A percentile compares a stretch with the other conserved stretches of the same genome.
Evolutionary conservation across 1,139 yeast genomes (phyloP).

Genomic region (Williopsis jadinii): DNA sequence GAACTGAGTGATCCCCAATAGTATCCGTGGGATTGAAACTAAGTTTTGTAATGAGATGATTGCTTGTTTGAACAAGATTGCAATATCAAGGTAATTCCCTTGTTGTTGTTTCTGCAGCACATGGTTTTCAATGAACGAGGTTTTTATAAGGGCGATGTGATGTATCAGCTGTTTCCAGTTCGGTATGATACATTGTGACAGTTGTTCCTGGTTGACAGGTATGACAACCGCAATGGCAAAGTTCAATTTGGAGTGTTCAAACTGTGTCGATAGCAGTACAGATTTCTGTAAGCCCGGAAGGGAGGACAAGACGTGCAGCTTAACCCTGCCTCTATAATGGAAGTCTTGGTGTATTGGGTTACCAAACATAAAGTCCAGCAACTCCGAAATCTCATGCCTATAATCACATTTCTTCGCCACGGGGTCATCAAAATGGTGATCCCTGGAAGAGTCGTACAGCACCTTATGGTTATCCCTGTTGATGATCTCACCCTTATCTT

Average conservation of each 20-base stretch:
- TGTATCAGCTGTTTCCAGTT: conserved; percentile 15
- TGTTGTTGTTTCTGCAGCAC: conserved; percentile 4
- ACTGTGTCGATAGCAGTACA: conserved; percentile 15
- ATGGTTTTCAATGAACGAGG: conserved; percentile 16
- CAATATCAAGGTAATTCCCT: conserved; percentile 15
- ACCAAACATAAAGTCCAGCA: conserved; percentile 20
- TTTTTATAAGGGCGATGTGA: conserved; percentile 11
- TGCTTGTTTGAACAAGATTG: conserved; percentile 23
- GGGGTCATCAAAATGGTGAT: conserved; percentile 14
- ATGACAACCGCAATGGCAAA: conserved; percentile 18
- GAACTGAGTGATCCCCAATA: conserved; percentile 25
- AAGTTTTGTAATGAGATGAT: conserved; percentile 24
- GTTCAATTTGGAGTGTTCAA: conserved; percentile 9
- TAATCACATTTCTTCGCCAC: conserved; percentile 5
- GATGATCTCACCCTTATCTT: conserved; percentile 30
- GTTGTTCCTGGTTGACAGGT: conserved; percentile 9
- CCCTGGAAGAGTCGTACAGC: conserved; percentile 25
- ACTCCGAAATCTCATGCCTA: conserved; percentile 20
- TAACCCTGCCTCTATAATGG: conserved; percentile 10
- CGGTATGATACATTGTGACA: conserved; percentile 13
- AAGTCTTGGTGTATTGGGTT: conserved; percentile 22
- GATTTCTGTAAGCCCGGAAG: conserved; percentile 11
- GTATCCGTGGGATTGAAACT: conserved; percentile 27
- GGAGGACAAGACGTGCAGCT: conserved; percentile 11
- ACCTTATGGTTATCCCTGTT: conserved; percentile 28